These are phyloP conservation scores for Hypomontagnella monticulosa DNA, from an alignment of 495 filamentous ascomycete species.

Conservation along the genomic window DNA sequence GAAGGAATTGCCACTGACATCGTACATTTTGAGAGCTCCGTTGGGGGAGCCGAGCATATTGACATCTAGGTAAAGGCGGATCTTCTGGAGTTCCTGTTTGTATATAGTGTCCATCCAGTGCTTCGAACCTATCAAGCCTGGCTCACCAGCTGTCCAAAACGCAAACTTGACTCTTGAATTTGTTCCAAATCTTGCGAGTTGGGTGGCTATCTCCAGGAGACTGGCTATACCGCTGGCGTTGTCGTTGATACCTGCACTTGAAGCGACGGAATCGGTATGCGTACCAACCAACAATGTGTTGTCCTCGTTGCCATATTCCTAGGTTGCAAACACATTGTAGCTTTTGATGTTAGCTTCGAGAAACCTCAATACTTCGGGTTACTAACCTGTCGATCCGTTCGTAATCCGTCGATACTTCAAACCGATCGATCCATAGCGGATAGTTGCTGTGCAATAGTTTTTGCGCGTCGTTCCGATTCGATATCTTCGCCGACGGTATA, in stretches of 20 bases:
- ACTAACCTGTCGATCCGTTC: conserved; percentile 24
- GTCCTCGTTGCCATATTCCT: conserved; percentile 65
- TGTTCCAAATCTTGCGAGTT: conserved; percentile 60
- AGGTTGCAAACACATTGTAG: conserved; percentile 68
- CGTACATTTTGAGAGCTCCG: conserved; percentile 67
- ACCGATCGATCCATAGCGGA: conserved; percentile 45
- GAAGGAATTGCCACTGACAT: conserved; percentile 65
- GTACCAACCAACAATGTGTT: conserved; percentile 65
- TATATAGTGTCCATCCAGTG: conserved; percentile 60
- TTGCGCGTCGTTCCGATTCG: neutral
- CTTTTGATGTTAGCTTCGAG: conserved; percentile 54
- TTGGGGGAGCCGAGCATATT: conserved; percentile 75
- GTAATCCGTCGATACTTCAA: conserved; percentile 10
- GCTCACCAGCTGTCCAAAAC: conserved; percentile 68
- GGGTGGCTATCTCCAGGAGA: conserved; percentile 65
- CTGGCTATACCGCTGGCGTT: conserved; percentile 67
- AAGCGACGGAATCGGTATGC: conserved; percentile 68
- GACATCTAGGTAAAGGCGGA: conserved; percentile 70
- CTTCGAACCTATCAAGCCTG: conserved; percentile 63
- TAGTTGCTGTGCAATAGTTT: conserved; percentile 41
- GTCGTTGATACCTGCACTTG: conserved; percentile 69
- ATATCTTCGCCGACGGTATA: conserved; percentile 50
- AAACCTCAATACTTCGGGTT: conserved; percentile 51
- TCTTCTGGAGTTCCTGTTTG: conserved; percentile 56
- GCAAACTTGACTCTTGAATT: conserved; percentile 69